A percentile compares a stretch with the other conserved stretches of the same genome.
Conservation (phyloP, 768 basidiomycete species). For the Lactarius sanguifluus region DNA sequence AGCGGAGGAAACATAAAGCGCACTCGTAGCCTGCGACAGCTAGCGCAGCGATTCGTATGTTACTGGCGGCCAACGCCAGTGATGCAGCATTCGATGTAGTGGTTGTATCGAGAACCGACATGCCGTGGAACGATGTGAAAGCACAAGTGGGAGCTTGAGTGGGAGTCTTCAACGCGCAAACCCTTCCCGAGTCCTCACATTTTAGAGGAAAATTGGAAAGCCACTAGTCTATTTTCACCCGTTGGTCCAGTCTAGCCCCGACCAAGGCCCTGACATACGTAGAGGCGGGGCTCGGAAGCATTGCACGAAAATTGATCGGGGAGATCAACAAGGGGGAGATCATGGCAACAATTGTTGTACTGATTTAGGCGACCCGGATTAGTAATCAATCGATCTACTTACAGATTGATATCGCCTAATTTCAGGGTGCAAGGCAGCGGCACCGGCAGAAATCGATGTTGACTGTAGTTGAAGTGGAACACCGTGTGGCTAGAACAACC, state of each 20-base stretch:
- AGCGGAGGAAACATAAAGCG: not conserved
- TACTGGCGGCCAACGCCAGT: not conserved
- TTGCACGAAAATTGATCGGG: no score
- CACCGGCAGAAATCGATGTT: no score
- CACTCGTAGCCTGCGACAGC: conserved; percentile 17
- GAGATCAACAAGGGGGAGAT: no score
- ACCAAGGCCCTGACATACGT: not conserved
- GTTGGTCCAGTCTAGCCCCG: not conserved
- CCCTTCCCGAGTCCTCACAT: not conserved
- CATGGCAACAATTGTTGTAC: no score
- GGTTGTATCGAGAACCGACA: not conserved
- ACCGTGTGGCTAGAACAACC: no score
- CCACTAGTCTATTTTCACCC: not conserved
- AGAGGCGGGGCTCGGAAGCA: no score
- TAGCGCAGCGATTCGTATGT: conserved; percentile 14
- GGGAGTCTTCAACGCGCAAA: not conserved
- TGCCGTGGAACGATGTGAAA: not conserved
- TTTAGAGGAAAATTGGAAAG: not conserved
- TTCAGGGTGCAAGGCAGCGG: no score
- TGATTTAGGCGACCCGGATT: no score
- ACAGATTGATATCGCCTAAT: no score
- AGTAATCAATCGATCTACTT: no score
- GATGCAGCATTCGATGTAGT: not conserved
- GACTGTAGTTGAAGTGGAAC: no score
- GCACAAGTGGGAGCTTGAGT: not conserved